phyloP scores from a whole-genome alignment of 1,284 basidiomycete genomes.

The Cutaneotrichosporon arboriforme region DNA sequence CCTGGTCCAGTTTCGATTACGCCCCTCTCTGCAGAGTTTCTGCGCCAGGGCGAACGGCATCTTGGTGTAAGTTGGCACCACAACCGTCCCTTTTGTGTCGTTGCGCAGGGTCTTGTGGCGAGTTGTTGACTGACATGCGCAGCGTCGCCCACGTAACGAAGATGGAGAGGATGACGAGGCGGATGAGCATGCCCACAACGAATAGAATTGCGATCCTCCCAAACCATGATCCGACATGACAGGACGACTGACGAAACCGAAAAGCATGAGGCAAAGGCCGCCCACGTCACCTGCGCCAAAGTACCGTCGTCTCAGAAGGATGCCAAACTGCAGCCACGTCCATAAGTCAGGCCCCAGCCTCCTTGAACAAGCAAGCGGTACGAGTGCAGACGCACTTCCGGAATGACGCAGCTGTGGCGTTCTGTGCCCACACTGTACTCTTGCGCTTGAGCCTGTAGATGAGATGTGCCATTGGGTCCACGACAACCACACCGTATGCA shows the following conservation, averaged over 20 bases:
- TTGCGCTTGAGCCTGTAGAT: no score
- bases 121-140: conserved; percentile 8
- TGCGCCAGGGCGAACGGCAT: conserved; percentile 20
- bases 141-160: conserved; percentile 20
- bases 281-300: neutral
- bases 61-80: conserved; percentile 17
- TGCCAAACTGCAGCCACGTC: neutral
- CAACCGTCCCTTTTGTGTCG: conserved; percentile 15
- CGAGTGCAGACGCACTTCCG: no score
- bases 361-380: neutral
- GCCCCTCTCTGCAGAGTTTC: conserved; percentile 16
- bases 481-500: no score
- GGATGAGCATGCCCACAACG: conserved; percentile 3
- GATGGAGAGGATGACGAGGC: conserved; percentile 16
- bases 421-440: no score
- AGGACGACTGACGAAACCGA: neutral
- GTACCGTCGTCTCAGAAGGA: neutral
- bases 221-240: neutral
- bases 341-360: neutral
- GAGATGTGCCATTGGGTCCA: no score
- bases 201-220: neutral
- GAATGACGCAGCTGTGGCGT: no score
- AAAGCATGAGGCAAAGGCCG: neutral
- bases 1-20: conserved; percentile 19
- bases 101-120: conserved; percentile 17